These are phyloP conservation scores for Brettanomyces bruxellensis DNA, from an alignment of 805 yeast species.

Conservation along the genomic window DNA sequence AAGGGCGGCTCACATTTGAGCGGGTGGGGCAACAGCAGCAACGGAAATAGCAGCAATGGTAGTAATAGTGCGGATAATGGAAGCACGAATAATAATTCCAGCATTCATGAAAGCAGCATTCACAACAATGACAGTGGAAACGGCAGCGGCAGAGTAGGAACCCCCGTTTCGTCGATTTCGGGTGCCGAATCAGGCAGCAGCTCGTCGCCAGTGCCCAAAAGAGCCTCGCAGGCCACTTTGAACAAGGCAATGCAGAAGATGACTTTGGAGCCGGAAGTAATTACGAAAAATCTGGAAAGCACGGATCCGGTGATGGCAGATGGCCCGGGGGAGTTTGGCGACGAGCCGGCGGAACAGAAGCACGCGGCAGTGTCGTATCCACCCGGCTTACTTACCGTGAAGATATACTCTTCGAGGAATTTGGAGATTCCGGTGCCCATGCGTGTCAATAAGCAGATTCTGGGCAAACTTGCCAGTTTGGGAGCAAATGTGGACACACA, in stretches of 20 bases:
- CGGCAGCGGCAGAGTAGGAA: too few relatives aligned
- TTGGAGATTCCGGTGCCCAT: constrained; percentile 64
- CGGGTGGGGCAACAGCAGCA: too few relatives aligned
- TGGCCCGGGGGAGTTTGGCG: constrained; percentile 5
- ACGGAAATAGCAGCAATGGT: too few relatives aligned
- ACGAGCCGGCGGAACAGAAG: neutral
- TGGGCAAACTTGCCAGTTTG: constrained; percentile 58
- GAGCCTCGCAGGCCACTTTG: constrained; percentile 1
- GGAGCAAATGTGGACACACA: constrained; percentile 32
- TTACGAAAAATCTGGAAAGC: constrained; percentile 19
- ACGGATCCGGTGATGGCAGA: constrained; percentile 26
- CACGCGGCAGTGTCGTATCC: constrained; percentile 12
- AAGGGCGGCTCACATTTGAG: constrained; percentile 7
- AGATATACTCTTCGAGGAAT: constrained; percentile 61
- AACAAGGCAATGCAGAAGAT: neutral
- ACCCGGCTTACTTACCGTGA: constrained; percentile 73
- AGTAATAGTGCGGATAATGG: too few relatives aligned
- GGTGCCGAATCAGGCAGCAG: too few relatives aligned
- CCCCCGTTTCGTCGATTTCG: too few relatives aligned
- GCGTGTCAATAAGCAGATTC: constrained; percentile 51
- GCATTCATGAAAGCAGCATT: too few relatives aligned
- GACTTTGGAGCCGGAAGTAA: constrained; percentile 11
- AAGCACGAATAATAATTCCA: too few relatives aligned
- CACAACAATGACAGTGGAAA: too few relatives aligned
- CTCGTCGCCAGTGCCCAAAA: neutral